Evolutionary conservation across 139 green algal species (phyloP).

Genomic region (Mesostigma viride): DNA sequence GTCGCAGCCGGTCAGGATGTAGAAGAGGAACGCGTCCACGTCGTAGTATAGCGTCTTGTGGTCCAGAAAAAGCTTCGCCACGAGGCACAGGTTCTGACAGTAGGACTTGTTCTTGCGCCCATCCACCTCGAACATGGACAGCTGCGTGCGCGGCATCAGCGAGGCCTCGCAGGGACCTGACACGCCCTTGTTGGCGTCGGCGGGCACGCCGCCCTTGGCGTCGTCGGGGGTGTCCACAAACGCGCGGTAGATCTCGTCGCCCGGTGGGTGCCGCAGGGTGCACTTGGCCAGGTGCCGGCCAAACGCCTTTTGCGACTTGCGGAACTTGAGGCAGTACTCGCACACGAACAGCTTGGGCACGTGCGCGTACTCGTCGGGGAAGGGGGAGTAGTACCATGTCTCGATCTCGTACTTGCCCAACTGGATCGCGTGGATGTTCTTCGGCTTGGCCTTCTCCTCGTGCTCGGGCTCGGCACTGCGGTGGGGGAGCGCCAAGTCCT

Average conservation of each 20-base stretch:
- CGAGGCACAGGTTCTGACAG: slow-evolving; percentile 43
- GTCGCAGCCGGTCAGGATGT: slow-evolving; percentile 32
- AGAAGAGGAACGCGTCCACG: slow-evolving; percentile 41
- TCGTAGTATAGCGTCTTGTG: slow-evolving; percentile 42
- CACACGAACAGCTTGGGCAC: slow-evolving; percentile 78
- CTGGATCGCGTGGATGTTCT: slow-evolving; percentile 26
- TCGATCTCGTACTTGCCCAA: slow-evolving; percentile 49
- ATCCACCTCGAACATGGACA: slow-evolving; percentile 63
- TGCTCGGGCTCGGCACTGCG: slow-evolving; percentile 55
- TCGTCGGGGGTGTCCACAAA: not conserved
- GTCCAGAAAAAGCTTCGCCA: slow-evolving; percentile 39
- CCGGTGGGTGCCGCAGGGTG: slow-evolving; percentile 42
- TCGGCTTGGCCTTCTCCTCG: slow-evolving; percentile 56
- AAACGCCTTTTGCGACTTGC: slow-evolving; percentile 48
- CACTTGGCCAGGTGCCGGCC: slow-evolving; percentile 47
- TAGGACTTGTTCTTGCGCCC: slow-evolving; percentile 64
- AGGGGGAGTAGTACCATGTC: slow-evolving; percentile 56
- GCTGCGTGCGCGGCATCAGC: not conserved
- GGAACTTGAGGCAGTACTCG: slow-evolving; percentile 74
- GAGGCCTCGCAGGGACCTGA: not conserved
- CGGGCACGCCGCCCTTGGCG: not conserved
- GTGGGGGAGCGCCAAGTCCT: slow-evolving; percentile 15
- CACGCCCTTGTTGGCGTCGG: not conserved
- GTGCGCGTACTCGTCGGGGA: slow-evolving; percentile 42
- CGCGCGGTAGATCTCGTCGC: slow-evolving; percentile 76